Conservation (phyloP, 148 eudicot species). For the Cornus florida region DNA sequence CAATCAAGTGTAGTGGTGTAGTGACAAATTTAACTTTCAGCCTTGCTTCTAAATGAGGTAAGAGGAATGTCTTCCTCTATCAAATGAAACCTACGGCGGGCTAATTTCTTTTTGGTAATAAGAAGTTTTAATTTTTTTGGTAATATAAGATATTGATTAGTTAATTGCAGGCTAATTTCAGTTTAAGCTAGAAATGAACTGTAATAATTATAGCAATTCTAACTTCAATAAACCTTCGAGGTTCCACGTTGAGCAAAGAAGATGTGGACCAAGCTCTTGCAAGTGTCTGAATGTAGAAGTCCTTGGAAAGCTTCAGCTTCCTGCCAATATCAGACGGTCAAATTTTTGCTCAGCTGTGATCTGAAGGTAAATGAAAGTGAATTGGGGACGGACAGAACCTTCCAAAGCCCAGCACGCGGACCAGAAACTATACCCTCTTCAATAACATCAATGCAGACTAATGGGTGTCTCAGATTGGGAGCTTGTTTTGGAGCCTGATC, state of each 20-base stretch:
- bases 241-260: slow-evolving; percentile 96
- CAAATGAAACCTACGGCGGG: background rate
- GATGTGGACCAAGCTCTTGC: slow-evolving; percentile 88
- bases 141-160: too few relatives aligned
- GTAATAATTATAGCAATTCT: background rate
- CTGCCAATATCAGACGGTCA: slow-evolving; percentile 36
- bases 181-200: background rate
- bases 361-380: background rate
- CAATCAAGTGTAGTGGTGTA: background rate
- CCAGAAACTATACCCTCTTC: slow-evolving; percentile 91
- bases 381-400: slow-evolving; percentile 37
- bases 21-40: background rate
- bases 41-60: background rate
- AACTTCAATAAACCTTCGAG: slow-evolving; percentile 55
- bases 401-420: slow-evolving; percentile 89
- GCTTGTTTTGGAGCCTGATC: slow-evolving; percentile 76
- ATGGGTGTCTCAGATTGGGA: slow-evolving; percentile 81
- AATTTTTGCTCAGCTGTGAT: background rate
- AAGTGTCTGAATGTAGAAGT: slow-evolving; percentile 77
- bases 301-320: slow-evolving; percentile 75
- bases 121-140: too few relatives aligned
- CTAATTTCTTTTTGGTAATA: too few relatives aligned
- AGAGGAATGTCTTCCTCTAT: background rate
- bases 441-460: slow-evolving; percentile 80
- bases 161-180: background rate